These are phyloP conservation scores for Ophiosphaerella narmari DNA, from an alignment of 2,329 filamentous ascomycete species.

Conservation along the genomic window DNA sequence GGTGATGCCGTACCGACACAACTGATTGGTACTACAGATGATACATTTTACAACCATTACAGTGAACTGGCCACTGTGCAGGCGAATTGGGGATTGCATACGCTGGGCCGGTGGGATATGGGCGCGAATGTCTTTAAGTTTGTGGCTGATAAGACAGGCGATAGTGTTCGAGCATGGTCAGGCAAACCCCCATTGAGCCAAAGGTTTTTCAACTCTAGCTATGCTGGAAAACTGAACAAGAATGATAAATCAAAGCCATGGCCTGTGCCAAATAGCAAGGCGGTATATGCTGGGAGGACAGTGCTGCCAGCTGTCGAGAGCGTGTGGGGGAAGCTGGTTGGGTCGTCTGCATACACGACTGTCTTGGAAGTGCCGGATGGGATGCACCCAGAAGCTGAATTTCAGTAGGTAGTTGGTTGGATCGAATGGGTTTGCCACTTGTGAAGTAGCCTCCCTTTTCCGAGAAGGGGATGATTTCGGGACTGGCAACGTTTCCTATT, in stretches of 20 bases:
- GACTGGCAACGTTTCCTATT: neutral
- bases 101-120: constrained; percentile 53
- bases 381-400: constrained; percentile 38
- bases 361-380: constrained; percentile 41
- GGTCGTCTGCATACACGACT: constrained; percentile 33
- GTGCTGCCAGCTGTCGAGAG: constrained; percentile 29
- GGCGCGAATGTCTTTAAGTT: constrained; percentile 52
- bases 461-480: neutral
- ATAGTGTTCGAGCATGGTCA: constrained; percentile 29
- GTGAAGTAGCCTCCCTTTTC: neutral
- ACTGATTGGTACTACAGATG: constrained; percentile 71
- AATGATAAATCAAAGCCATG: constrained; percentile 32
- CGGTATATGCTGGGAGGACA: constrained; percentile 31
- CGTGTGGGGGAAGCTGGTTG: constrained; percentile 29
- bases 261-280: constrained; percentile 34
- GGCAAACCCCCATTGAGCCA: constrained; percentile 31
- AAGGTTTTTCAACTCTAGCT: constrained; percentile 40
- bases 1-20: constrained; percentile 71
- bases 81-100: constrained; percentile 53
- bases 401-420: constrained; percentile 13
- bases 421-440: neutral
- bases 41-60: constrained; percentile 60
- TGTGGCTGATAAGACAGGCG: constrained; percentile 35
- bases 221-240: constrained; percentile 39
- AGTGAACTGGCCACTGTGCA: constrained; percentile 51